Percentiles rank a stretch among this genome's conserved stretches.
These are phyloP conservation scores for Pseudocercospora eumusae DNA, from an alignment of 2,329 filamentous ascomycete species.

Conservation along the genomic window DNA sequence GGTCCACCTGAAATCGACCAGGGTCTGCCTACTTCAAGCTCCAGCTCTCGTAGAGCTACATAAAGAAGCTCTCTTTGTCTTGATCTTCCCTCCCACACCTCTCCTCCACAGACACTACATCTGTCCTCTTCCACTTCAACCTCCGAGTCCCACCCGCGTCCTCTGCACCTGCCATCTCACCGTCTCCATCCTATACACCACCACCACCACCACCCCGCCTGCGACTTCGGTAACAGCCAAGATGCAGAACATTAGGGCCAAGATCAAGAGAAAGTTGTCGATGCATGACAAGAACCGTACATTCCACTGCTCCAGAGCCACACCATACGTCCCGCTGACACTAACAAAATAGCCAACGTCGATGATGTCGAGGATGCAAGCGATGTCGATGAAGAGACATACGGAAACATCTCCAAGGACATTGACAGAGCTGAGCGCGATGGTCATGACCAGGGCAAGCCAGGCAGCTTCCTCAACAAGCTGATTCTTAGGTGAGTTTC, in stretches of 20 bases:
- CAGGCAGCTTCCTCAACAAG: conserved; percentile 42
- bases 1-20: neutral
- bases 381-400: conserved; percentile 43
- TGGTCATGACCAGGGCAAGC: conserved; percentile 38
- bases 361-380: conserved; percentile 37
- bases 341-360: conserved; percentile 29
- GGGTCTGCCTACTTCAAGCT: neutral
- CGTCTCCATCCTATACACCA: conserved; percentile 2
- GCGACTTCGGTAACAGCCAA: conserved; percentile 17
- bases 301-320: conserved; percentile 2
- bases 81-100: neutral
- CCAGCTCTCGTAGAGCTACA: neutral
- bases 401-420: conserved; percentile 40
- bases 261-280: conserved; percentile 43
- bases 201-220: conserved; percentile 11
- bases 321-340: conserved; percentile 12
- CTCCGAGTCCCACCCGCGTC: conserved; percentile 2
- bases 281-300: conserved; percentile 43
- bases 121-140: neutral
- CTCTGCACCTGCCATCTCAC: neutral
- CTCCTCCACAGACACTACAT: neutral
- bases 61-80: neutral
- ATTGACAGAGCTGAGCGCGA: conserved; percentile 40
- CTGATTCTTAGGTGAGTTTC: conserved; percentile 28
- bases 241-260: conserved; percentile 42